Evolutionary conservation across 306 rosid species (phyloP), one percentile per base, ranked within the genome.

Genomic region (Astragalus membranaceus): DNA sequence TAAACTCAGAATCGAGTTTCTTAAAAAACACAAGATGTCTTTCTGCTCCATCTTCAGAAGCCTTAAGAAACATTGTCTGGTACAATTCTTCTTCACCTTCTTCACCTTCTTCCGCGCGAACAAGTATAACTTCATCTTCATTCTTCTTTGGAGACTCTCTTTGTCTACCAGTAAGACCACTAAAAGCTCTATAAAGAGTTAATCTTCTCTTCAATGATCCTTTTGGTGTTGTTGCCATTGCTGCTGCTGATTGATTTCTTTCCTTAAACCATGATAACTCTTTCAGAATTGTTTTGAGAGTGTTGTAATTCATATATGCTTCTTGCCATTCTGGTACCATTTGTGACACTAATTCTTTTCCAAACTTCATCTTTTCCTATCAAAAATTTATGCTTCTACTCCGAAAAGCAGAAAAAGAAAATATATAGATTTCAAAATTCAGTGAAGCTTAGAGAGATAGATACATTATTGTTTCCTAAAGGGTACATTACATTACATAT

Each of bases 251-350:
- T 11, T 60, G 8, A 43, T 59, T 80, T 60, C 6, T 10, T 51
- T 78, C 65, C 8, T 9, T 78, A 49, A 59, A 73, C 11, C 23
- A 14, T 65, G 56, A 39, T 26, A 88, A 59, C 6, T 74, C 73
- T 73, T 80, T 82, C 65, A 88, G 75, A 48, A 85, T 9, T 11
- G 66, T 15, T 72, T 88, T 88, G 58, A 91, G 86, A 35, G 59
- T 6, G 33, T 53, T 78, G 88, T 86, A 91, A 72, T 91, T 78
- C 96, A 85, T 80, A 81, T 88, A 91, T 10, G 91, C 88, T 63
- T 80, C 87, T 70, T 80, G 85, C 97, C 97, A 91, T 86, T 91
- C 96, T 3, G 75, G 92, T 75, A 86, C 92, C 88, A 85, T 80
- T 54, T 91, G 97, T 1, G 92, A 80, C 11, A 55, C 48, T 23